Evolutionary conservation across 208 protist genomes (phyloP).

Genomic region (Acanthamoeba culbertsoni): DNA sequence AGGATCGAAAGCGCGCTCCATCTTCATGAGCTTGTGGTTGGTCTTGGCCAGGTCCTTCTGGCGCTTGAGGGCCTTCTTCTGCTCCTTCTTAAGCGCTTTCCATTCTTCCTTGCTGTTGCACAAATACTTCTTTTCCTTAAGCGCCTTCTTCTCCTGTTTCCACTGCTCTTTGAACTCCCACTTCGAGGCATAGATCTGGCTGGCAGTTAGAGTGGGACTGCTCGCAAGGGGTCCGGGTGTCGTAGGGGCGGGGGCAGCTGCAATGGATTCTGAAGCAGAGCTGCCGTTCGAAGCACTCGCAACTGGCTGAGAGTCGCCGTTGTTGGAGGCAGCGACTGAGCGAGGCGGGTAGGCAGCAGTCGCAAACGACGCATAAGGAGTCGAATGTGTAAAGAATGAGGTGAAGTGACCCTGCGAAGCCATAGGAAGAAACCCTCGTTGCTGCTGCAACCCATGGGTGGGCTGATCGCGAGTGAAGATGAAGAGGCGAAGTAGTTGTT

Average conservation of each 20-base stretch:
- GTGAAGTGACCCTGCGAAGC: not conserved
- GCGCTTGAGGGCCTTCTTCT: not conserved
- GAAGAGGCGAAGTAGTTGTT: slow-evolving; percentile 7
- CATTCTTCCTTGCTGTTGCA: not conserved
- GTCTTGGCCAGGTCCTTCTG: not conserved
- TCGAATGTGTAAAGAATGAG: not conserved
- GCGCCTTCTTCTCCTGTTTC: not conserved
- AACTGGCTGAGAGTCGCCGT: not conserved
- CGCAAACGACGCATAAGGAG: not conserved
- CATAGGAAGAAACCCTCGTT: not conserved
- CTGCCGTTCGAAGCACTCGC: not conserved
- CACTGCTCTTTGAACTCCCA: not conserved
- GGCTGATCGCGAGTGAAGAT: not conserved
- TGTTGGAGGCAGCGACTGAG: not conserved
- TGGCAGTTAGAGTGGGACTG: not conserved
- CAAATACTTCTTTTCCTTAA: not conserved
- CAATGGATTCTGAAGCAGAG: not conserved
- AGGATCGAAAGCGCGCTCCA: not conserved
- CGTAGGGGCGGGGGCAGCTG: not conserved
- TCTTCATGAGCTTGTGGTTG: not conserved
- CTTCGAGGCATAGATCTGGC: not conserved
- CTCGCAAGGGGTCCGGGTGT: not conserved
- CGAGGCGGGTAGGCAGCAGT: not conserved
- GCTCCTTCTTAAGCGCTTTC: not conserved
- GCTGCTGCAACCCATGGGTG: not conserved